These are phyloP conservation scores for Xylaria nigripes DNA, from an alignment of 495 filamentous ascomycete species.

Conservation along the genomic window DNA sequence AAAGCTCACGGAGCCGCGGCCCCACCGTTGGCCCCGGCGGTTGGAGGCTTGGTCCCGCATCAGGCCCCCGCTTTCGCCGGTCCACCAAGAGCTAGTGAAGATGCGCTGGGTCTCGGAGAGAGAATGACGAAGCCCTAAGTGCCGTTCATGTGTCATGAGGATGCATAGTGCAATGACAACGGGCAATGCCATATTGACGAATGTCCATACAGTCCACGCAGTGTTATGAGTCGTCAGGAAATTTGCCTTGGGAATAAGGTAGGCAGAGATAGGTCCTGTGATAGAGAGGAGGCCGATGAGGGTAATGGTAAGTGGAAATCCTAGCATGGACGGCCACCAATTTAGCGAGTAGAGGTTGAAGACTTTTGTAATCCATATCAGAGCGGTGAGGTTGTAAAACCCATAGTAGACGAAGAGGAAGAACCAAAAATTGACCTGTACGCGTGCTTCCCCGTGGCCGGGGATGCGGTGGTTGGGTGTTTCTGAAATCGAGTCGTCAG, in stretches of 20 bases:
- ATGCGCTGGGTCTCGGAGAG: conserved; percentile 56
- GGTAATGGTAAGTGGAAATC: conserved; percentile 50
- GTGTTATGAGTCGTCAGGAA: conserved; percentile 50
- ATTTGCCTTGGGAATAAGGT: conserved; percentile 40
- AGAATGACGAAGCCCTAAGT: conserved; percentile 45
- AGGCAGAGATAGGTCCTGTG: conserved; percentile 48
- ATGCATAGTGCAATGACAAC: conserved; percentile 52
- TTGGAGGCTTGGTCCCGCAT: conserved; percentile 18
- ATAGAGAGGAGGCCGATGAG: conserved; percentile 48
- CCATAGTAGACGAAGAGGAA: conserved; percentile 59
- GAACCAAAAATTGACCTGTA: conserved; percentile 60
- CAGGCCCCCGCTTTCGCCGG: conserved; percentile 38
- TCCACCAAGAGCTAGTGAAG: conserved; percentile 54
- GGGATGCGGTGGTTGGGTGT: conserved; percentile 35
- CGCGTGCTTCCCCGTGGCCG: conserved; percentile 51
- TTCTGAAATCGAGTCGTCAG: conserved; percentile 18
- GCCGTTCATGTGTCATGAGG: conserved; percentile 50
- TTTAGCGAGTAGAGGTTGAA: conserved; percentile 61
- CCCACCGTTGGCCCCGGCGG: conserved; percentile 25
- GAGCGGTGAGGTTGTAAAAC: conserved; percentile 53
- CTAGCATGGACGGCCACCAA: conserved; percentile 54
- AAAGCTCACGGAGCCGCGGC: conserved; percentile 22
- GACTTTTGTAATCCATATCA: conserved; percentile 60
- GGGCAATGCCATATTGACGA: conserved; percentile 56
- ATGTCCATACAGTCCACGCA: conserved; percentile 56